phyloP scores from a whole-genome alignment of 192 early-diverging fungal species.

The Coemansia asiatica region DNA sequence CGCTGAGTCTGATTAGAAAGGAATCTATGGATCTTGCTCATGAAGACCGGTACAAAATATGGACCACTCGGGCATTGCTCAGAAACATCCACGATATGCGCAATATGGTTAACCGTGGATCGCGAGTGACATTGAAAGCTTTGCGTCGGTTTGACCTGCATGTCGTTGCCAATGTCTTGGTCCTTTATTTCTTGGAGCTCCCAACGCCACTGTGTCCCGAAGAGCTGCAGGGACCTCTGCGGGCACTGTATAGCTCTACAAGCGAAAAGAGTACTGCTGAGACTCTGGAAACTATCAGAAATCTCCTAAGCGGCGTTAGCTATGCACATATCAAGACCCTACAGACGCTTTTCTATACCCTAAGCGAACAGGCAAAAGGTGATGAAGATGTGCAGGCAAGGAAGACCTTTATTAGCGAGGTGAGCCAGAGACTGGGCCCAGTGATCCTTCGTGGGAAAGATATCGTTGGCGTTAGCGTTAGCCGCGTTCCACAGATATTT shows the following conservation, averaged over 20 bases:
- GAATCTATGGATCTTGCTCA: slow-evolving; percentile 27
- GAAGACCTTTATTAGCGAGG: slow-evolving; percentile 27
- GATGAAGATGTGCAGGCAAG: slow-evolving; percentile 16
- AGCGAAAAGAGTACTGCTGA: slow-evolving; percentile 38
- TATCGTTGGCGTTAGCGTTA: slow-evolving; percentile 35
- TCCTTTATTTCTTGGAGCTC: slow-evolving; percentile 72
- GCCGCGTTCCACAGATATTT: slow-evolving; percentile 43
- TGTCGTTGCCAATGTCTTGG: slow-evolving; percentile 60
- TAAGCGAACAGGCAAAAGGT: slow-evolving; percentile 26
- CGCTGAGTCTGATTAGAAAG: slow-evolving; percentile 62
- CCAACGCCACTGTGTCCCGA: slow-evolving; percentile 66
- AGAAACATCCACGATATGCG: slow-evolving; percentile 64
- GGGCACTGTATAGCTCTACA: slow-evolving; percentile 59
- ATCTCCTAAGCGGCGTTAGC: slow-evolving; percentile 33
- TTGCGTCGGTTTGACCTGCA: slow-evolving; percentile 60
- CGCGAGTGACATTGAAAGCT: slow-evolving; percentile 57
- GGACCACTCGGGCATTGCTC: slow-evolving; percentile 63
- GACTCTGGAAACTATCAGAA: slow-evolving; percentile 19
- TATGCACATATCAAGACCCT: slow-evolving; percentile 46
- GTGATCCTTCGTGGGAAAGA: slow-evolving; percentile 51
- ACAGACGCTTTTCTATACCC: slow-evolving; percentile 33
- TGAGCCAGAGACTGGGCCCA: slow-evolving; percentile 46
- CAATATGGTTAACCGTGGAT: slow-evolving; percentile 62
- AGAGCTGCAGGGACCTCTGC: slow-evolving; percentile 69
- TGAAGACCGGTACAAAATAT: slow-evolving; percentile 59